A percentile compares a stretch with the other conserved stretches of the same genome.
These are phyloP conservation scores for Leccinellum rugosiceps DNA, from an alignment of 768 basidiomycete species.

Conservation along the genomic window DNA sequence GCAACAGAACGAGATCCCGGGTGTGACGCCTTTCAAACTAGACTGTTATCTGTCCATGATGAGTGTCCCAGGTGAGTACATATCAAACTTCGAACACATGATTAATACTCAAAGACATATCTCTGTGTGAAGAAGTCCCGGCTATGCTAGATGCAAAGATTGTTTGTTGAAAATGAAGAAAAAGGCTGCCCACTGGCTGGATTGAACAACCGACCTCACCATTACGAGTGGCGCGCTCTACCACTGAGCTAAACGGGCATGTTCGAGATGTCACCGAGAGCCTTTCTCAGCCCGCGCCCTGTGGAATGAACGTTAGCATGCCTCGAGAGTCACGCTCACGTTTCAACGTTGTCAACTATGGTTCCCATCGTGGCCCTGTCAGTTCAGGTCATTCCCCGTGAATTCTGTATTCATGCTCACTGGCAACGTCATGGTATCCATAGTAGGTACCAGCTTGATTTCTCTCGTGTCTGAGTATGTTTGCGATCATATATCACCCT, in stretches of 20 bases:
- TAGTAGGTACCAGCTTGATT: neutral
- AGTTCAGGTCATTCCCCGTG: neutral
- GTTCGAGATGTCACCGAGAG: neutral
- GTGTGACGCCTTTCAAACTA: too few species aligned
- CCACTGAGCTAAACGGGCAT: slow-evolving; percentile 12
- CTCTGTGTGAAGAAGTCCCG: neutral
- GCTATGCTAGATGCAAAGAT: neutral
- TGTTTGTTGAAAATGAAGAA: too few species aligned
- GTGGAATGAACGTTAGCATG: neutral
- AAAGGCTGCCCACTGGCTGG: slow-evolving; percentile 39
- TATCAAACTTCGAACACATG: neutral
- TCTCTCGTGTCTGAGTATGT: neutral
- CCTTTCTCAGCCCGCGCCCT: neutral
- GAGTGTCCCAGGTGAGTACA: neutral
- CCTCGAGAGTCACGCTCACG: too few species aligned
- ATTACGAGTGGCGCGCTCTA: slow-evolving; percentile 25
- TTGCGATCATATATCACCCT: too few species aligned
- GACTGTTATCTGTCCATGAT: neutral
- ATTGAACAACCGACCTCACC: slow-evolving; percentile 47
- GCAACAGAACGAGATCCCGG: too few species aligned
- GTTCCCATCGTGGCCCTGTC: neutral
- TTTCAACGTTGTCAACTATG: too few species aligned
- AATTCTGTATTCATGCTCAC: neutral
- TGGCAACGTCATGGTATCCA: neutral
- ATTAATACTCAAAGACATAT: neutral